Percentiles rank a stretch among this genome's conserved stretches.
phyloP scores from a whole-genome alignment of 768 basidiomycete genomes.

The Russula abietina region DNA sequence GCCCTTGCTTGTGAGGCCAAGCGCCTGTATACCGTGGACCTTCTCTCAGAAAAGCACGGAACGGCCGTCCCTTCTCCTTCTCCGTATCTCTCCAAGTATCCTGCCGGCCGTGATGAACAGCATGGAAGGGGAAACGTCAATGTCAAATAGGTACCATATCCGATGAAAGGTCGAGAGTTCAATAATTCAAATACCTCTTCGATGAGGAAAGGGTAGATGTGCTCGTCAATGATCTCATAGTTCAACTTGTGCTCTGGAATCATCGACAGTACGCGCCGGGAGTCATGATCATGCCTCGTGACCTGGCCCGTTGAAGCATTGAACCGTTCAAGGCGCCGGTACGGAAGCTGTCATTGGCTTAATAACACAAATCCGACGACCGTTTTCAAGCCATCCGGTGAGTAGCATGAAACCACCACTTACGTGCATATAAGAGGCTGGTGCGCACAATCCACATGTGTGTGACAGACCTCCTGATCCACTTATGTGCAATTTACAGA shows the following conservation, averaged over 20 bases:
- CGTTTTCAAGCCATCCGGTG: no score
- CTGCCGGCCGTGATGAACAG: neutral
- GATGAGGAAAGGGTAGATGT: neutral
- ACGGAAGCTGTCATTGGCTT: neutral
- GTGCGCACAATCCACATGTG: neutral
- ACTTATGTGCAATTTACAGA: neutral
- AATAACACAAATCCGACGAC: neutral
- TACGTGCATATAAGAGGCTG: no score
- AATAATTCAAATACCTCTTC: neutral
- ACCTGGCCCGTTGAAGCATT: no score
- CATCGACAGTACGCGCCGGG: no score
- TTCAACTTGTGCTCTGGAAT: neutral
- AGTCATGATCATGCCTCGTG: no score
- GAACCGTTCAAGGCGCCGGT: no score
- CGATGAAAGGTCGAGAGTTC: neutral
- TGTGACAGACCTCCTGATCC: neutral
- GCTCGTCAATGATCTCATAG: no score
- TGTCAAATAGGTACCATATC: neutral
- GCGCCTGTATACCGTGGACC: no score
- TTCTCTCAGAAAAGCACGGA: no score
- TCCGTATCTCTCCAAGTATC: neutral
- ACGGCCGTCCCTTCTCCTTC: neutral
- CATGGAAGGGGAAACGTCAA: neutral
- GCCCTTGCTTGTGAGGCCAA: no score
- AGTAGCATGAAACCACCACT: neutral